phyloP scores from a whole-genome alignment of 2,329 filamentous ascomycete genomes.

The Fusarium azukiicola region DNA sequence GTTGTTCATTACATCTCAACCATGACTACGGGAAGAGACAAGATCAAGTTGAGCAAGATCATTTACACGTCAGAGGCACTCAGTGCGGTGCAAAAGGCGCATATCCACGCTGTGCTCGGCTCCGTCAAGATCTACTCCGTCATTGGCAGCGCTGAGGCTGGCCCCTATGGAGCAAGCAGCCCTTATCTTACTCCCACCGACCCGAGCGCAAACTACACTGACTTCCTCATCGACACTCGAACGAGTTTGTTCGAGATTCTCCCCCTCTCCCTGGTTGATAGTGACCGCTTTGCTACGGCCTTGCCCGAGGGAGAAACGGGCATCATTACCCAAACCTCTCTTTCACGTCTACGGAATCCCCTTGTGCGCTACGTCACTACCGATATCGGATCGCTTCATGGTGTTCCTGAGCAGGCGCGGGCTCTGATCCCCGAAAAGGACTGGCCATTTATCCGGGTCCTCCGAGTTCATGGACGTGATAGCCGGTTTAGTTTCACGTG shows the following conservation, averaged over 20 bases:
- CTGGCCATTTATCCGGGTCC: constrained; percentile 55
- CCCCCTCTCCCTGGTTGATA: constrained; percentile 44
- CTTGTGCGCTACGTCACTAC: constrained; percentile 68
- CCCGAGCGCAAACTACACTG: constrained; percentile 36
- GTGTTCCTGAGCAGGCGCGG: constrained; percentile 51
- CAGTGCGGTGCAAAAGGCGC: constrained; percentile 56
- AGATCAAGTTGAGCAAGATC: constrained; percentile 63
- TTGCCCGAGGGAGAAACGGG: constrained; percentile 61
- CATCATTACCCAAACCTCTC: constrained; percentile 65
- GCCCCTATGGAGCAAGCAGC: constrained; percentile 61
- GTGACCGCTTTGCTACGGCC: background rate
- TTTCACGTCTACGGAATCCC: constrained; percentile 66
- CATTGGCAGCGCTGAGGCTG: constrained; percentile 67
- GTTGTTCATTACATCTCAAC: constrained; percentile 61
- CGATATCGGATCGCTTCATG: constrained; percentile 65
- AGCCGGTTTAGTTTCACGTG: constrained; percentile 67
- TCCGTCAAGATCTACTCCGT: constrained; percentile 63
- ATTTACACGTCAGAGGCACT: constrained; percentile 70
- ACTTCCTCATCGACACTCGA: constrained; percentile 65
- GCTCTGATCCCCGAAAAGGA: constrained; percentile 46
- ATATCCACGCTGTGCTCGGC: constrained; percentile 57
- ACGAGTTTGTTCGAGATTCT: constrained; percentile 63
- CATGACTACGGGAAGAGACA: constrained; percentile 44
- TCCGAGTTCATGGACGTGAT: constrained; percentile 67
- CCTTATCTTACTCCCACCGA: constrained; percentile 54